phyloP scores from a whole-genome alignment of 2,329 filamentous ascomycete species.

The Diaporthe sp. region DNA sequence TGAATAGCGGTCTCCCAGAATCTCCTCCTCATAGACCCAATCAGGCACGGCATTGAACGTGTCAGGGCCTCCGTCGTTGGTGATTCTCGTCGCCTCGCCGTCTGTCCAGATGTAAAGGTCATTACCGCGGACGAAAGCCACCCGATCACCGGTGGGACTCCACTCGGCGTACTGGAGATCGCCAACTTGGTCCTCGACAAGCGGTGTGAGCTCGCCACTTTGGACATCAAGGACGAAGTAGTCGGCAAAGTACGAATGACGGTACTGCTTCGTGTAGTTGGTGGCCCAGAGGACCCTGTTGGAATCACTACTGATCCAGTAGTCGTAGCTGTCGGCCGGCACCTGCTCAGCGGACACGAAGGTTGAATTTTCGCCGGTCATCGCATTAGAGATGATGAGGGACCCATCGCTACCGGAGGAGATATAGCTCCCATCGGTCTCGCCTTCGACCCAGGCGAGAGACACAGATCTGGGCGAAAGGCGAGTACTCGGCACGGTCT shows the following conservation, averaged over 20 bases:
- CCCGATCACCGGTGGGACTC: constrained; percentile 67
- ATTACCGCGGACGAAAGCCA: constrained; percentile 77
- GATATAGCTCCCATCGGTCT: constrained; percentile 15
- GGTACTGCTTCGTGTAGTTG: constrained; percentile 77
- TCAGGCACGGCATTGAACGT: constrained; percentile 75
- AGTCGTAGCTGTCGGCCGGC: constrained; percentile 66
- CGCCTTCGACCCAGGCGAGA: constrained; percentile 7
- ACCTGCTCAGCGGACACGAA: constrained; percentile 71
- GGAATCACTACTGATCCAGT: constrained; percentile 72
- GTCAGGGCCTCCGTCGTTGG: constrained; percentile 70
- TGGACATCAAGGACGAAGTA: constrained; percentile 74
- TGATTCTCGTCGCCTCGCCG: constrained; percentile 68
- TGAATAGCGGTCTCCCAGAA: constrained; percentile 62
- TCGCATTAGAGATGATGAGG: constrained; percentile 40
- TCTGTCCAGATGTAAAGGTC: constrained; percentile 71
- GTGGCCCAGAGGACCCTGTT: constrained; percentile 71
- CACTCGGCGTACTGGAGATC: constrained; percentile 77
- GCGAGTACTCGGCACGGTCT: constrained; percentile 16
- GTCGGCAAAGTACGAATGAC: constrained; percentile 76
- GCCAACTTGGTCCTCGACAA: constrained; percentile 70
- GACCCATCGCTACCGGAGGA: background rate
- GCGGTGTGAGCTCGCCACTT: constrained; percentile 65
- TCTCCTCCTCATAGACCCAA: constrained; percentile 74
- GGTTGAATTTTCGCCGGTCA: constrained; percentile 66
- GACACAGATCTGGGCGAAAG: background rate